These are phyloP conservation scores for Lizonia empirigonia DNA, from an alignment of 2,329 filamentous ascomycete genomes.

Conservation along the genomic window DNA sequence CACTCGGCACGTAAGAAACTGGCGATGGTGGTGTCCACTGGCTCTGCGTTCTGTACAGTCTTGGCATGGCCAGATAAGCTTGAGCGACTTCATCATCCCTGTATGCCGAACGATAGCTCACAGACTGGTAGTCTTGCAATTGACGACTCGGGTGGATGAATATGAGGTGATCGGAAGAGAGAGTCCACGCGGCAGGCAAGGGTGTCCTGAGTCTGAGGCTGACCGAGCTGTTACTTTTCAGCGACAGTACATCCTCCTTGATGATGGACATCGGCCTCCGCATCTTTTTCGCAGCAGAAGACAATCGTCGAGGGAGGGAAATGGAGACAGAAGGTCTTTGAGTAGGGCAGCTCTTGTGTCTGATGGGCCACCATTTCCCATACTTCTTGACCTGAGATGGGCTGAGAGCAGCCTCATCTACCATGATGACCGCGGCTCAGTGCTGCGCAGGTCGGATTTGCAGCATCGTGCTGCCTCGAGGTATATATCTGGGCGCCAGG, in stretches of 20 bases:
- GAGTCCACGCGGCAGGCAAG: background rate
- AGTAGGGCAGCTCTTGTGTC: background rate
- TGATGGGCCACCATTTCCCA: slow-evolving; percentile 1
- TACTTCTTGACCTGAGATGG: slow-evolving; percentile 1
- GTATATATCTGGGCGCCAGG: slow-evolving; percentile 1
- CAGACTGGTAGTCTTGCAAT: slow-evolving; percentile 5
- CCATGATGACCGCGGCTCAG: slow-evolving; percentile 2
- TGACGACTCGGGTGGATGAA: slow-evolving; percentile 3
- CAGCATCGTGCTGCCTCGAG: background rate
- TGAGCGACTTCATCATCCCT: background rate
- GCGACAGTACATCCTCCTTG: background rate
- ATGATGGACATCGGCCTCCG: background rate
- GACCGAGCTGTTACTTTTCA: slow-evolving; percentile 3
- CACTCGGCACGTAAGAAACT: background rate
- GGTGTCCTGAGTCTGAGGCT: background rate
- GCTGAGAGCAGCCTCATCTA: background rate
- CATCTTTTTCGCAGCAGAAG: background rate
- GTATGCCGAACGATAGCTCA: background rate
- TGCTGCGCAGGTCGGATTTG: background rate
- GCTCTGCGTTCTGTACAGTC: slow-evolving; percentile 2
- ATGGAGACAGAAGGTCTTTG: background rate
- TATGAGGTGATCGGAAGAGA: slow-evolving; percentile 1
- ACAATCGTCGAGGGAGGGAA: background rate
- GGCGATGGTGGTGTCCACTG: background rate
- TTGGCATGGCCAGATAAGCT: background rate